Base-by-base conservation (phyloP, 1,284 basidiomycete species). In the Grifola frondosa region DNA sequence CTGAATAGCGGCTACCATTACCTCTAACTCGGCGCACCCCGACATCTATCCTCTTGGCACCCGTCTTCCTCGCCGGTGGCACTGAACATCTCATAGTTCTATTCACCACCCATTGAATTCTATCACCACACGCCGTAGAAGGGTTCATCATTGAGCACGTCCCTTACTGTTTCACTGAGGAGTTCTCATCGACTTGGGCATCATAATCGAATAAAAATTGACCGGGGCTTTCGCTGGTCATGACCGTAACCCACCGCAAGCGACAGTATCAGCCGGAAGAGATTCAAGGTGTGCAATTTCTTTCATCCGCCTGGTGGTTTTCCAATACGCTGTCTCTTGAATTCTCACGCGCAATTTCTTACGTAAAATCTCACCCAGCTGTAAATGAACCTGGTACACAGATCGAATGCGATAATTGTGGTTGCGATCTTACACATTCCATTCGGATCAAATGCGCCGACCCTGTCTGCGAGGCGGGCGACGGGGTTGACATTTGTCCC, bases 391-490 rank as follows among this genome's bases (percentile, higher is more conserved):
- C 87, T 25, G 88, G 86, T 44, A 69, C 84, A 29, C 81, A 87
- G 58, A 85, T 88, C 50, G 74, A 82, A 53, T 90, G 87, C 67
- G 88, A 90, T 59, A 67, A 77, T 19, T 90, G 88, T 64, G 65
- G 66, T 48, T 78, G 77, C 67, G 85, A 90, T 64, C 70, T 90
- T 47, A 94, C 91, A 2, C 89, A 94, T 62, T 90, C 88, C n/a
- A 81, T 93, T 48, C 84, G 90, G 50, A 91, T 96, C 59, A 92
- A 91, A 70, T 96, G 91, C 61, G 91, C 91, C 19, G 86, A 91
- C 60, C 77, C 81, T 11, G 74, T 74, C 32, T 96, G 91, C 59
- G 80, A 84, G 50, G 59, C 69, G 11, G 85, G 77, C 11, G 86
- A 88, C 25, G 90, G 91, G 17, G 82, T 93, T 34, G 91, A 96